Evolutionary conservation across 441 rosid species (phyloP), one percentile per base, ranked within the genome.

Genomic region (Hura crepitans): DNA sequence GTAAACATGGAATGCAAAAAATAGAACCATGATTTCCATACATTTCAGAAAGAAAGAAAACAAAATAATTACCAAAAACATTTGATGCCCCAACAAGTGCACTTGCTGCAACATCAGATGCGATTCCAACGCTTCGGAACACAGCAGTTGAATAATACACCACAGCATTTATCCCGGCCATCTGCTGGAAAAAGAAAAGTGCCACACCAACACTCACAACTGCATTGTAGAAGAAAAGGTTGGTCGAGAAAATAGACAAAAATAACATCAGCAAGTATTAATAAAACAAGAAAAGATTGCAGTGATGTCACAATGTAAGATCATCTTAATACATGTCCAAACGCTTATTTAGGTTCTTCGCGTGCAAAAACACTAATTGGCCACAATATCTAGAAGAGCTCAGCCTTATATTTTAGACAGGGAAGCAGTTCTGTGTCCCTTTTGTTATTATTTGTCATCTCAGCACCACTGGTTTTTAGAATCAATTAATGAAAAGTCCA

Each of bases 121-220:
- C 82, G 71, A 95, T 83, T 61, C 99, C 98, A 65, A 86, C 98
- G 56, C 90, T 86, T 45, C 97, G 97, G 71, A 95, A 95, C 74
- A 95, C 99, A 12, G 99, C 78, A 59, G 98, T 92, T 17, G 99
- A 95, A 85, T 95, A 95, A 77, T 92, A 95, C n/a, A 95, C 98
- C 65, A 95, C 99, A 49, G 97, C 99, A 61, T 95, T 95, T 81
- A 95, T 95, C 63, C 99, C 99, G 9, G 97, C 99, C 82, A 95
- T 77, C 80, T 92, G 99, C 79, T 95, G 99, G 87, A 95, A 90
- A 71, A 95, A 82, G 91, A 92, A 95, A 72, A 95, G 96, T 77
- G 99, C 96, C 18, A 92, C 95, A 65, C 99, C 99, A 46, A 92
- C 95, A 75, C 96, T 95, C 45, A 95, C 99, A 79, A 95, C 99